Evolutionary conservation across 345 rosid species (phyloP).

Genomic region (Fremontodendron californicum): DNA sequence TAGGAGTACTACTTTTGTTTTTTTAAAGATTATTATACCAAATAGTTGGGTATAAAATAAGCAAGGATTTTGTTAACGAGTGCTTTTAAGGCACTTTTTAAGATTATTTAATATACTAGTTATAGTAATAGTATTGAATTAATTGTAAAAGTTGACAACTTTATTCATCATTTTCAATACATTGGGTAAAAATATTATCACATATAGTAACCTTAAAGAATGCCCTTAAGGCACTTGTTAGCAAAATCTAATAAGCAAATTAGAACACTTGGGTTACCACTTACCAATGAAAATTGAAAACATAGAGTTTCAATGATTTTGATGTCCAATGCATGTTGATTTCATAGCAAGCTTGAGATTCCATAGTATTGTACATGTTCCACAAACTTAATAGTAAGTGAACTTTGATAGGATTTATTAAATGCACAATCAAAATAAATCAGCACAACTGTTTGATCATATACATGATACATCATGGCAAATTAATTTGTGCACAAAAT

Average conservation of each 20-base stretch:
- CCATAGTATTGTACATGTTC: conserved; percentile 3
- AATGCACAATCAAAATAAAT: background rate
- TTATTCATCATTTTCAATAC: too few species aligned
- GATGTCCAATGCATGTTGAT: conserved; percentile 7
- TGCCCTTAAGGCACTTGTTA: too few species aligned
- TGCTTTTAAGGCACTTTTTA: too few species aligned
- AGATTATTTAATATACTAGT: too few species aligned
- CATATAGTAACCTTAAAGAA: too few species aligned
- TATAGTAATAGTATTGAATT: too few species aligned
- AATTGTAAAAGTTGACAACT: too few species aligned
- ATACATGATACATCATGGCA: too few species aligned
- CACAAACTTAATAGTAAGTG: background rate
- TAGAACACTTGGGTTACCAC: background rate
- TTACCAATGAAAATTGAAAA: background rate
- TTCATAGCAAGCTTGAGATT: conserved; percentile 9
- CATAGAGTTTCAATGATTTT: conserved; percentile 1
- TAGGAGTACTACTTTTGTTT: background rate
- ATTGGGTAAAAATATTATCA: too few species aligned
- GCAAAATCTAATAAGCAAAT: background rate
- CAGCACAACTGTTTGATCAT: background rate
- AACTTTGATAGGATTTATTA: background rate
- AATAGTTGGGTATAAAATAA: background rate
- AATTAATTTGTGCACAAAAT: too few species aligned
- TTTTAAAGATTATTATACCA: background rate
- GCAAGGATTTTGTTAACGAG: too few species aligned